phyloP scores from a whole-genome alignment of 2,329 filamentous ascomycete genomes.

The Zymoseptoria brevis region DNA sequence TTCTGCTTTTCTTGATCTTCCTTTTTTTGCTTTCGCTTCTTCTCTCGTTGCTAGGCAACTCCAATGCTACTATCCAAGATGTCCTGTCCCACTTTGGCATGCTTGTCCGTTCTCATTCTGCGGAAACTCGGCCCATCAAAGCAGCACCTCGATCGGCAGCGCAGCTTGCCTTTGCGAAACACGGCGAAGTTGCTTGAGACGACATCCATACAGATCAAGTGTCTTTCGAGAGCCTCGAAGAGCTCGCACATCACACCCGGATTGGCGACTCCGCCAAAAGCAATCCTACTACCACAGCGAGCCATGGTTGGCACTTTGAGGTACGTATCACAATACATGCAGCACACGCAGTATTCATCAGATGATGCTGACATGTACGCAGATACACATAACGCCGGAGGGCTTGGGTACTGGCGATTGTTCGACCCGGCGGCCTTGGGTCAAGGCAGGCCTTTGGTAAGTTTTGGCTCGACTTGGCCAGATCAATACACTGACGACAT shows the following conservation, averaged over 20 bases:
- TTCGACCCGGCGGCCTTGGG: background rate
- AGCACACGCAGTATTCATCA: background rate
- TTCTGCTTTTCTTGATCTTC: background rate
- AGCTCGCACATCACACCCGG: background rate
- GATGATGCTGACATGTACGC: background rate
- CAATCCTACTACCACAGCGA: background rate
- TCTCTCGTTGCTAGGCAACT: background rate
- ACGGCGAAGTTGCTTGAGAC: background rate
- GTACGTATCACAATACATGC: background rate
- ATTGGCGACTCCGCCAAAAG: background rate
- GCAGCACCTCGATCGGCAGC: background rate
- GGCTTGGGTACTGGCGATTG: background rate
- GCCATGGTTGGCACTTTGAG: background rate
- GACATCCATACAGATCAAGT: background rate
- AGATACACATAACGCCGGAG: background rate
- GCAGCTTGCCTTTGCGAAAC: background rate
- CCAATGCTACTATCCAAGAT: background rate
- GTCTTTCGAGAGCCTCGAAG: background rate
- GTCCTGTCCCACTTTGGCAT: background rate
- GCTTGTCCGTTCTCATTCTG: background rate
- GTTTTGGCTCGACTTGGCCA: background rate
- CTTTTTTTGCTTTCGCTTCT: background rate
- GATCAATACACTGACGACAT: background rate
- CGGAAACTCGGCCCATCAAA: background rate
- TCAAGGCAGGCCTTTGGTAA: background rate